Percentiles rank a stretch among this genome's conserved stretches.
Evolutionary conservation across 371 early-diverging fungal species (phyloP).

Genomic region (Parasitella parasitica): DNA sequence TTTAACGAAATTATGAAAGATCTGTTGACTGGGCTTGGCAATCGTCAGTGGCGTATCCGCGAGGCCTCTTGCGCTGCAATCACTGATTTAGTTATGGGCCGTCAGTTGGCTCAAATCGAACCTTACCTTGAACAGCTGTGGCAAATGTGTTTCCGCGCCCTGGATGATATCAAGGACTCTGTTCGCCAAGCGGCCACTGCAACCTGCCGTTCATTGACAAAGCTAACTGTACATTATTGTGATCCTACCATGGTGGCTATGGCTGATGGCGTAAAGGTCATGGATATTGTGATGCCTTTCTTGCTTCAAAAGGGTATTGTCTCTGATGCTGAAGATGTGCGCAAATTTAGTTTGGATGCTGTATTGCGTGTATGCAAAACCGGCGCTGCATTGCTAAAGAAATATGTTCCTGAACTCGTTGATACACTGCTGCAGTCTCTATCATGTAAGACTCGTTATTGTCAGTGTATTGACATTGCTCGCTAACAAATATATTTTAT

Average conservation of each 20-base stretch:
- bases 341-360: conserved; percentile 78
- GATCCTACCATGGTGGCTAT: conserved; percentile 68
- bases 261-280: conserved; percentile 65
- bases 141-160: conserved; percentile 84
- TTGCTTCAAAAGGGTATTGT: conserved; percentile 81
- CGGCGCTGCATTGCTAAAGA: conserved; percentile 69
- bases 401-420: conserved; percentile 72
- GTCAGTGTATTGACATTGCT: background rate
- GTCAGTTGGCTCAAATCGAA: conserved; percentile 66
- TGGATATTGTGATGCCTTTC: conserved; percentile 84
- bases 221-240: conserved; percentile 80
- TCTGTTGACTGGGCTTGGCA: conserved; percentile 70
- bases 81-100: conserved; percentile 75
- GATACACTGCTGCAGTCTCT: conserved; percentile 80
- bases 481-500: background rate
- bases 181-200: conserved; percentile 84
- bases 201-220: conserved; percentile 76
- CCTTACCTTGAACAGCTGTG: conserved; percentile 79
- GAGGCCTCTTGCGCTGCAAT: conserved; percentile 80
- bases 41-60: conserved; percentile 86
- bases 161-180: conserved; percentile 94
- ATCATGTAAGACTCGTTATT: conserved; percentile 50
- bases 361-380: conserved; percentile 82
- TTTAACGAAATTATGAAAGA: conserved; percentile 84
- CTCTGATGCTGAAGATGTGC: conserved; percentile 87